A percentile compares a stretch with the other conserved stretches of the same genome.
Evolutionary conservation across 208 protist genomes (phyloP).

Genomic region (Novymonas esmeraldas): DNA sequence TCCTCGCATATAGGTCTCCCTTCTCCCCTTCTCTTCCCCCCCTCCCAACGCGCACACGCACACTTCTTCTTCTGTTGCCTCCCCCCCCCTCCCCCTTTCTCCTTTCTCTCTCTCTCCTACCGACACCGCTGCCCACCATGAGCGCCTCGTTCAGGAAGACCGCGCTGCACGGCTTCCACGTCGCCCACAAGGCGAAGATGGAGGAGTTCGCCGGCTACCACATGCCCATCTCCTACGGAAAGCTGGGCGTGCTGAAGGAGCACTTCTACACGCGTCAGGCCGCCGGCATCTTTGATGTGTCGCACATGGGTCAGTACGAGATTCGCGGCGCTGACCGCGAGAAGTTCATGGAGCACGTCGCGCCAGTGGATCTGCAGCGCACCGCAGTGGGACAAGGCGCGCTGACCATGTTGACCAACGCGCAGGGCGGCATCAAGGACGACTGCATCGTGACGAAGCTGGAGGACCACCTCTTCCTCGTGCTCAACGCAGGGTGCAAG

Average conservation of each 20-base stretch:
- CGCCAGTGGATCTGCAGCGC: conserved; percentile 78
- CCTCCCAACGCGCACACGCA: too few relatives aligned
- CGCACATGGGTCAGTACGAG: conserved; percentile 96
- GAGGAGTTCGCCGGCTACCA: conserved; percentile 95
- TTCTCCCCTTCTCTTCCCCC: too few relatives aligned
- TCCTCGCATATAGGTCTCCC: too few relatives aligned
- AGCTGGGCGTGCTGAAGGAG: conserved; percentile 83
- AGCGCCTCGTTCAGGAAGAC: conserved; percentile 61
- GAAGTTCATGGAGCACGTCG: conserved; percentile 94
- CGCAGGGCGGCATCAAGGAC: conserved; percentile 94
- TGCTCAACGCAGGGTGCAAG: conserved; percentile 97
- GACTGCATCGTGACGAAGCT: conserved; percentile 95
- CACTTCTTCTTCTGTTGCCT: conserved; percentile 11
- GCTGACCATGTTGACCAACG: conserved; percentile 95
- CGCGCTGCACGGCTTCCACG: conserved; percentile 84
- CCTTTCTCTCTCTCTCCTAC: neutral
- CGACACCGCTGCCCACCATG: conserved; percentile 27
- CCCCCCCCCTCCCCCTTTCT: conserved; percentile 3
- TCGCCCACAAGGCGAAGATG: conserved; percentile 93
- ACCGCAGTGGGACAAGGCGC: conserved; percentile 43
- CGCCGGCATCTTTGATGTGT: conserved; percentile 96
- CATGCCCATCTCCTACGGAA: conserved; percentile 96
- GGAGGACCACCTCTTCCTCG: conserved; percentile 90
- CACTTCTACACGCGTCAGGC: conserved; percentile 90
- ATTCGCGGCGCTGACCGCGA: conserved; percentile 91